Evolutionary conservation across 176 grass and related monocot species (phyloP), one percentile per base, ranked within the genome.

Genomic region (Alopecurus myosuroides): DNA sequence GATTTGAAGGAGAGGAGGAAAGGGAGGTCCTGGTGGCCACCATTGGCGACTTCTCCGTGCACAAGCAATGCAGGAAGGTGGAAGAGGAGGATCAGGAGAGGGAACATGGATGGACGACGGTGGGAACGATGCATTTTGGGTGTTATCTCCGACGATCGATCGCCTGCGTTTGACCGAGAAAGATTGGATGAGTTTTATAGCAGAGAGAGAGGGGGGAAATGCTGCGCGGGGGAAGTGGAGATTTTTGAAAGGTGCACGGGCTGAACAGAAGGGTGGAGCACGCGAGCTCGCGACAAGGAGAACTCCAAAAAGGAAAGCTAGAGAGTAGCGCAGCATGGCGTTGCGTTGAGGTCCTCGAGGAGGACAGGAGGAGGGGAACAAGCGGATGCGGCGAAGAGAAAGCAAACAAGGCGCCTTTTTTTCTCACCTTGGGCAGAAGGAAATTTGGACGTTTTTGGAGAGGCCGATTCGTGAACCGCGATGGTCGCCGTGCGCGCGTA

Each of bases 1-100:
- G 86, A 37, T 81, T 87, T 94, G 77, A 94, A 94, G 25, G 84
- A 69, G 63, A 89, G 77, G 1, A 94, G 89, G 1, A 66, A 55
- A 35, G 28, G 64, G 31, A 88, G 84, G 46, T 94, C 92, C 9
- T 34, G 81, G 30, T 85, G 82, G 78, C 14, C 61, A n/a, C 60
- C 80, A 78, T 89, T 82, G 78, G 11, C 78, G 20, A 83, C 17
- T 8, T 65, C 41, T 36, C 76, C 88, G 23, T 44, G 80, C 29
- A 55, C 75, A 1, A 8, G 3, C 14, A 30, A 11, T 44, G 63
- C 5, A 36, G 49, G 62, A 4, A 89, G 69, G 46, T 74, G 19
- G 68, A 78, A 41, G 77, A 75, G 19, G 63, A 86, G 12, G 87
- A 81, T 48, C 23, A 73, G 1, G 36, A 60, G 10, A 22, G 72